A percentile compares a stretch with the other conserved stretches of the same genome.
These are phyloP conservation scores for Mortierella sp. DNA, from an alignment of 371 early-diverging fungal species.

Conservation along the genomic window DNA sequence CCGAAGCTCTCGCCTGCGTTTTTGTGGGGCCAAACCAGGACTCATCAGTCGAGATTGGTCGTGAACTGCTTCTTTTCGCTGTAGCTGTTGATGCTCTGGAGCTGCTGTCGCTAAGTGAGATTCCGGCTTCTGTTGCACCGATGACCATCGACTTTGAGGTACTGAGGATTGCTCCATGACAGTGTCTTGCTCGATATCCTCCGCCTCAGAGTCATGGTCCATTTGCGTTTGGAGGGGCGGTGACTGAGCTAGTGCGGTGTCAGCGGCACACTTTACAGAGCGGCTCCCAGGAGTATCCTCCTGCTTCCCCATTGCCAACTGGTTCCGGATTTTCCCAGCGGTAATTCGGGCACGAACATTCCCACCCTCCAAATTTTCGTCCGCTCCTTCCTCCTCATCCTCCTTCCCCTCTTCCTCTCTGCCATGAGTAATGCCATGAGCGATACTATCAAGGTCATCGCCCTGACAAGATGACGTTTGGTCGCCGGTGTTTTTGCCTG, in stretches of 20 bases:
- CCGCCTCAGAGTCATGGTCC: conserved; percentile 2
- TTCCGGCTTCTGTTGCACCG: neutral
- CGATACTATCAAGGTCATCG: neutral
- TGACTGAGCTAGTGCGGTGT: neutral
- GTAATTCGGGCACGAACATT: conserved; percentile 14
- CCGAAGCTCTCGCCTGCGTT: conserved; percentile 40
- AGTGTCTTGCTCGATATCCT: conserved; percentile 38
- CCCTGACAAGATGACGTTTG: neutral
- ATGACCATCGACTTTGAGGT: conserved; percentile 9
- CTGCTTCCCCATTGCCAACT: neutral
- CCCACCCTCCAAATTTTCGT: conserved; percentile 24
- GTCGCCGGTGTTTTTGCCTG: neutral
- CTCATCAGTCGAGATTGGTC: conserved; percentile 9
- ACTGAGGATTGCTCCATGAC: conserved; percentile 47
- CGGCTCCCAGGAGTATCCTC: neutral
- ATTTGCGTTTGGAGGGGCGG: neutral
- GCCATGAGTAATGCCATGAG: neutral
- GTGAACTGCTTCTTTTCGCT: neutral
- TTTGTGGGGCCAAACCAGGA: conserved; percentile 37
- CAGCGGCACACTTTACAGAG: neutral
- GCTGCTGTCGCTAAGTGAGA: neutral
- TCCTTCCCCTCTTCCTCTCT: neutral
- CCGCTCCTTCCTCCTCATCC: conserved; percentile 10
- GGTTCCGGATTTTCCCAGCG: neutral
- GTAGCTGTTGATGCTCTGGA: neutral